Conservation (phyloP, 345 rosid genomes). For the Eucalyptus pauciflora region DNA sequence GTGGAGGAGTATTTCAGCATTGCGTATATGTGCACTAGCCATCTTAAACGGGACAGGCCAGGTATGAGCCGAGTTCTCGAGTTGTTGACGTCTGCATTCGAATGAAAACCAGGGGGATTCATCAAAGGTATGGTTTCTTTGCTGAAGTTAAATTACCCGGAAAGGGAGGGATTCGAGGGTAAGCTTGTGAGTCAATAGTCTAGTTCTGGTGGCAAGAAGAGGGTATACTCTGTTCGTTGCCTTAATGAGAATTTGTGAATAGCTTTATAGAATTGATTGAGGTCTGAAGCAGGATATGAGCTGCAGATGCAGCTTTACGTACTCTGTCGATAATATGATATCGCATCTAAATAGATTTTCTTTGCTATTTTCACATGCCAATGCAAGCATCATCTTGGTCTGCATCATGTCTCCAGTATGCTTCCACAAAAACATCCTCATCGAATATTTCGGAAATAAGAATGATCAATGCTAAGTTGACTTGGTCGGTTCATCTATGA, state of each 20-base stretch:
- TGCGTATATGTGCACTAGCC: slow-evolving; percentile 44
- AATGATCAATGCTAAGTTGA: background rate
- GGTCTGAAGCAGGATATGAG: no score
- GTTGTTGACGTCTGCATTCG: background rate
- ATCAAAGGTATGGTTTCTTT: background rate
- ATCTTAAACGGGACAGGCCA: slow-evolving; percentile 31
- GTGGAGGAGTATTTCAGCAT: slow-evolving; percentile 48
- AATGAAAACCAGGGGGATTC: background rate
- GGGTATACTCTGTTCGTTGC: no score
- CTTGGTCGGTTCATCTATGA: background rate
- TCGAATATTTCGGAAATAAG: background rate
- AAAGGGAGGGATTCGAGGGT: background rate
- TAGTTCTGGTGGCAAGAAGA: no score
- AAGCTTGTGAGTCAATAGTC: background rate
- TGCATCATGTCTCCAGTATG: background rate
- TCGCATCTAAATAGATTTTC: background rate
- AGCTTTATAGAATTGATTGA: no score
- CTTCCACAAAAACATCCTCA: background rate
- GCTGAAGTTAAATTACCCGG: background rate
- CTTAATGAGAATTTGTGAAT: no score
- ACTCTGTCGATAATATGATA: no score
- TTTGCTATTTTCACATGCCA: background rate
- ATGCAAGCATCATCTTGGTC: background rate
- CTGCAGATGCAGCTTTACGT: no score
- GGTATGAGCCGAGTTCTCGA: slow-evolving; percentile 8